Conservation (phyloP, 1,284 basidiomycete species). For the Bjerkandera adusta region DNA sequence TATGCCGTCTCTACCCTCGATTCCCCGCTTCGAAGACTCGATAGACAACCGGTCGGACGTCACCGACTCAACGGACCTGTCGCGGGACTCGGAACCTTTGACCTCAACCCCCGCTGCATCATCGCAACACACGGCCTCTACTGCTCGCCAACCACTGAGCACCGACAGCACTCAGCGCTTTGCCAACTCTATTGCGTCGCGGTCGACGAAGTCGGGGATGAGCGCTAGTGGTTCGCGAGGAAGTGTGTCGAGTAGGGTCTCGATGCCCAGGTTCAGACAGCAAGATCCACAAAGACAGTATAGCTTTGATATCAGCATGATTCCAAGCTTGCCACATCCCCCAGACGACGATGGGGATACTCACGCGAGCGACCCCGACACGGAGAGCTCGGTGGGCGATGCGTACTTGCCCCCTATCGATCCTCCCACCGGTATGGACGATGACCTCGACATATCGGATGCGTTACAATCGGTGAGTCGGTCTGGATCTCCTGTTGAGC, state of each 20-base stretch:
- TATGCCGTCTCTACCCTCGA: constrained; percentile 75
- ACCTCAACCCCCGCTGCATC: constrained; percentile 64
- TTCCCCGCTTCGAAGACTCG: constrained; percentile 68
- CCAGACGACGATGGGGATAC: constrained; percentile 37
- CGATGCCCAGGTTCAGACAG: no score
- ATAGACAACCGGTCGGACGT: constrained; percentile 24
- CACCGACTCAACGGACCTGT: constrained; percentile 28
- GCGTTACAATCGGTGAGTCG: constrained; percentile 60
- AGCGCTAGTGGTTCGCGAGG: constrained; percentile 14
- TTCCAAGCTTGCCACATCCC: constrained; percentile 50
- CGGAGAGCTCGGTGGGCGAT: constrained; percentile 47
- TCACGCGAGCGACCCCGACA: constrained; percentile 38
- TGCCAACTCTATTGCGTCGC: constrained; percentile 57
- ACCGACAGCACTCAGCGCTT: constrained; percentile 69
- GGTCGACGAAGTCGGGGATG: constrained; percentile 32
- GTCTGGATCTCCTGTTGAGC: constrained; percentile 44
- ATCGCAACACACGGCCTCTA: constrained; percentile 37
- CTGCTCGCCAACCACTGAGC: constrained; percentile 47
- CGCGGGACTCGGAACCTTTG: constrained; percentile 38
- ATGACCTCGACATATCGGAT: constrained; percentile 51
- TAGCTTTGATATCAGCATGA: constrained; percentile 60
- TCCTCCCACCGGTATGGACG: constrained; percentile 32
- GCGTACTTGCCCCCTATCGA: constrained; percentile 48
- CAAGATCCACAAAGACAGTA: constrained; percentile 24
- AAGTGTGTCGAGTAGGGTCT: constrained; percentile 9